Base-by-base conservation (phyloP, 176 grass and related monocot species). In the Panicum miliaceum region DNA sequence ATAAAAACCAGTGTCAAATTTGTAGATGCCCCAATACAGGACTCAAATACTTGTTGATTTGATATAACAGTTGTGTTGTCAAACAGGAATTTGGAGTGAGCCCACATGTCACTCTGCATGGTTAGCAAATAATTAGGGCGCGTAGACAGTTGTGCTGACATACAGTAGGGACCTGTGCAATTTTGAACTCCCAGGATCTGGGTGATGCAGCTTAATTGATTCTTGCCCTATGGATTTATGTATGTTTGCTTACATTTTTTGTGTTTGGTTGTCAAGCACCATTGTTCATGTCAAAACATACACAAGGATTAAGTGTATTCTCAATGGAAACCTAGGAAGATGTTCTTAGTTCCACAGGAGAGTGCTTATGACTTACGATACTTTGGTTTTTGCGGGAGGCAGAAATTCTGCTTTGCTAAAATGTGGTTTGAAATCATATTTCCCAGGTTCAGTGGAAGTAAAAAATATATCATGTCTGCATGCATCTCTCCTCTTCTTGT, bases 391-490 rank as follows among this genome's bases (percentile, higher is more conserved):
- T 37, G 22, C 61, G 15, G 27, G 53, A 42, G 11, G 45, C 16
- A 27, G 19, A 32, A 19, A 56, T 67, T 76, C 47, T 34, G 54
- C 61, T 65, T n/a, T 65, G 45, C 58, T 80, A 52, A 42, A 69
- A 64, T 80, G 16, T 5, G 16, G 68, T 37, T 62, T 18, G 45
- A 43, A 64, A 51, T 32, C 25, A 7, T 26, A 35, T 63, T 64
- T 25, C 22, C 74, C 8, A 20, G 50, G 13, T 83, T 54, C 36
- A 61, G 2, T 70, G 29, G 15, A 23, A 62, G 16, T 7, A 41
- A 8, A 78, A 83, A 71, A n/a, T 77, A 5, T 68, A 50, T 62
- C n/a, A 1, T 73, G 7, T 82, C 45, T 77, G 16, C 42, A 22
- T 38, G 19, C 27, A 22, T 72, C 34, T 41, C 7, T 68, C 11